phyloP scores from a whole-genome alignment of 1,284 basidiomycete species.

The Austropuccinia psidii region DNA sequence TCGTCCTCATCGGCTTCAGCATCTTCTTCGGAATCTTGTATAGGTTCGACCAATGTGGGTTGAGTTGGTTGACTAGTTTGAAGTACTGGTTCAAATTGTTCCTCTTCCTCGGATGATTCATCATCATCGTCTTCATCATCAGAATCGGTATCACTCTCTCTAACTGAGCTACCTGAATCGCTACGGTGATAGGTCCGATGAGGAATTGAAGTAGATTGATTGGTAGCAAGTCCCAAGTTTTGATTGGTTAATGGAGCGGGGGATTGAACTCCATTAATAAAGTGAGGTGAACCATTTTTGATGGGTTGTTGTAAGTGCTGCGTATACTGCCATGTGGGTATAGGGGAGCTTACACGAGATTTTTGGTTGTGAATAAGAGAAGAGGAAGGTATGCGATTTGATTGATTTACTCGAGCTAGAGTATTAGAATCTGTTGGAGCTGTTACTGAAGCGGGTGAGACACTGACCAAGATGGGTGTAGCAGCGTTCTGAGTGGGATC shows the following conservation, averaged over 20 bases:
- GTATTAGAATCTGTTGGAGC: not conserved
- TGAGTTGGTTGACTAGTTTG: not conserved
- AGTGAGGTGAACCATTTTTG: slow-evolving; percentile 20
- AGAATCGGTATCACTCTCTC: slow-evolving; percentile 33
- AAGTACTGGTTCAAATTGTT: not conserved
- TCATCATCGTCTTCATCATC: not conserved
- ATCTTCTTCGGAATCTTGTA: slow-evolving; percentile 10
- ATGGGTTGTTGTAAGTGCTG: slow-evolving; percentile 20
- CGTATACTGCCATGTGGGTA: slow-evolving; percentile 21
- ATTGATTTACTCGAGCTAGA: not conserved
- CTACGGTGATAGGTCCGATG: slow-evolving; percentile 22
- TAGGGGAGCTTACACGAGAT: slow-evolving; percentile 14
- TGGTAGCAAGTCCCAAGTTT: not conserved
- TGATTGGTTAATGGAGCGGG: slow-evolving; percentile 15
- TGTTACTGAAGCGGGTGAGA: slow-evolving; percentile 14
- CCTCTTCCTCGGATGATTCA: slow-evolving; percentile 13
- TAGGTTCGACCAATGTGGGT: not conserved
- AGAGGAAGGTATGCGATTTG: not conserved
- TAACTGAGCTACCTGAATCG: slow-evolving; percentile 30
- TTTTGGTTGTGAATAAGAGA: not conserved
- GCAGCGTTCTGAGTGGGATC: not conserved
- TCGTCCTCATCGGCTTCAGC: slow-evolving; percentile 22
- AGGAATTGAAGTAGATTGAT: slow-evolving; percentile 3
- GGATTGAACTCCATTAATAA: not conserved
- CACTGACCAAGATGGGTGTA: slow-evolving; percentile 8